Evolutionary conservation across 345 rosid genomes (phyloP).

Genomic region (Isatis tinctoria): DNA sequence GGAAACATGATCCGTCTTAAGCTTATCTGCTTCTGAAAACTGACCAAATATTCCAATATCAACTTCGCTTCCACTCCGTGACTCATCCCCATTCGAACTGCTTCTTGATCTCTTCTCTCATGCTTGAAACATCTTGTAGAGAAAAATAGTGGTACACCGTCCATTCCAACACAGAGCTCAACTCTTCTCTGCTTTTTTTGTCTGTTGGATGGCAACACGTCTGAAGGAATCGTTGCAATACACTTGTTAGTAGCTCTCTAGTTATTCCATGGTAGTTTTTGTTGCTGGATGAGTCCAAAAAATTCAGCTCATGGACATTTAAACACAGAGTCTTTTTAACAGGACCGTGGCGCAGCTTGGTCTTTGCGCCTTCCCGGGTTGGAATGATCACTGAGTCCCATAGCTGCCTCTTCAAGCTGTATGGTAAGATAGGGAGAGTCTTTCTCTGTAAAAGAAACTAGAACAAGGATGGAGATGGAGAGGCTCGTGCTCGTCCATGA

Average conservation of each 20-base stretch:
- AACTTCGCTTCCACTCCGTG: constrained; percentile 58
- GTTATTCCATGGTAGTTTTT: no score
- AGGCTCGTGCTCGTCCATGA: no score
- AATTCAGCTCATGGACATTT: no score
- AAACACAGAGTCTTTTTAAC: no score
- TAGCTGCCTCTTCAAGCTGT: no score
- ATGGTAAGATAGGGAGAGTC: no score
- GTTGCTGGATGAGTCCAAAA: no score
- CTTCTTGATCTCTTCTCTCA: constrained; percentile 66
- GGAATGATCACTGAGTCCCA: no score
- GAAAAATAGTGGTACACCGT: constrained; percentile 82
- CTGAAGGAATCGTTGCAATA: constrained; percentile 56
- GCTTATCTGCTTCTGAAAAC: constrained; percentile 38
- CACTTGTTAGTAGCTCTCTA: constrained; percentile 48
- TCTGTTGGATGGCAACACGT: constrained; percentile 59
- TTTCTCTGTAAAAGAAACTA: no score
- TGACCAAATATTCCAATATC: constrained; percentile 46
- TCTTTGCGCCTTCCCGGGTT: no score
- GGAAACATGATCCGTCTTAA: constrained; percentile 4
- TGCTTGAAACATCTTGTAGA: constrained; percentile 91
- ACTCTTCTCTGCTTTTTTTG: constrained; percentile 56
- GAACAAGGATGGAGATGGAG: no score
- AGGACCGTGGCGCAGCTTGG: no score
- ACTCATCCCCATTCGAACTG: constrained; percentile 63
- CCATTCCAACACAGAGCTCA: constrained; percentile 70